Evolutionary conservation across 192 early-diverging fungal species (phyloP).

Genomic region (Powellomyces hirtus): DNA sequence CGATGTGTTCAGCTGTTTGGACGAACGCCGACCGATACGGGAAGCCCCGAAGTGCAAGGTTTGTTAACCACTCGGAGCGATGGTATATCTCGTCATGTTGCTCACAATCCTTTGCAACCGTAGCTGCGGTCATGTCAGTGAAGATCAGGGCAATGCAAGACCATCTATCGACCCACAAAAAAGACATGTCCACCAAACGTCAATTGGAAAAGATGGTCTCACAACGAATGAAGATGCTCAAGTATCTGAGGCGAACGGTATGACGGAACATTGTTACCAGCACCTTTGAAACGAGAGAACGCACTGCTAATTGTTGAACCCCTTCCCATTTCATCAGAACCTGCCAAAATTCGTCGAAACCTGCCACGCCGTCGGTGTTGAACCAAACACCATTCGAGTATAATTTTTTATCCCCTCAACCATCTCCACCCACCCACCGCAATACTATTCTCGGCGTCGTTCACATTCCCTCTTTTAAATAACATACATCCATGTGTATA

Average conservation of each 20-base stretch:
- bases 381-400: constrained; percentile 43
- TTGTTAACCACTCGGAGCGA: not conserved
- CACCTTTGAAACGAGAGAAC: not conserved
- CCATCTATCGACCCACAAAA: constrained; percentile 75
- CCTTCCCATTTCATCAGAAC: constrained; percentile 31
- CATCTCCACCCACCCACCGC: too few relatives aligned
- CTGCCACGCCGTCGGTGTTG: constrained; percentile 47
- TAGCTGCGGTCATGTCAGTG: constrained; percentile 87
- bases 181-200: constrained; percentile 90
- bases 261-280: not conserved
- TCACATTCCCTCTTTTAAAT: too few relatives aligned
- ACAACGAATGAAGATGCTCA: constrained; percentile 79
- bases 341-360: constrained; percentile 46
- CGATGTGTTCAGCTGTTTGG: constrained; percentile 77
- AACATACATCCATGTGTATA: too few relatives aligned
- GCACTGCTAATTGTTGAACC: not conserved
- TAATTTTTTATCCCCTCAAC: not conserved
- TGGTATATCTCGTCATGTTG: not conserved
- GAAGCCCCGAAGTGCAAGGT: constrained; percentile 93
- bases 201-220: constrained; percentile 75
- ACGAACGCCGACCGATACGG: constrained; percentile 76
- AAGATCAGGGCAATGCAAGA: constrained; percentile 82
- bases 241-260: constrained; percentile 79
- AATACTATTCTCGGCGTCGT: too few relatives aligned
- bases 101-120: constrained; percentile 17